Percentiles rank a stretch among this genome's conserved stretches.
Conservation (phyloP, 1,284 basidiomycete genomes). For the Inonotus hispidus region DNA sequence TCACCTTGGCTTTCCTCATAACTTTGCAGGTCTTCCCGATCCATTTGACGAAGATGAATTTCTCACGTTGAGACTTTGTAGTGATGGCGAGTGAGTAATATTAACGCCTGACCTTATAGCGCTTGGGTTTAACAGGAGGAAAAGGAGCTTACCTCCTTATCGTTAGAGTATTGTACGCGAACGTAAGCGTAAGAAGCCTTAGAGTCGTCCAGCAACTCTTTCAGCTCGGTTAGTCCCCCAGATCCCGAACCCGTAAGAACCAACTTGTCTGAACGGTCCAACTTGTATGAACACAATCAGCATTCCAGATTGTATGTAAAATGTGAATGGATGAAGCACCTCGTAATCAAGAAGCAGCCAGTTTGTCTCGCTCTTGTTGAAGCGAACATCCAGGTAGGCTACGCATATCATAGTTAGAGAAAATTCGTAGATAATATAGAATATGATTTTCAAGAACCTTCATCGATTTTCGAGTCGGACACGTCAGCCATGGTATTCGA, state of each 20-base stretch:
- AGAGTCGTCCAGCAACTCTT: conserved; percentile 64
- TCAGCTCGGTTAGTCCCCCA: conserved; percentile 73
- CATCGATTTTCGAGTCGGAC: conserved; percentile 67
- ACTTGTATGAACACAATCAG: conserved; percentile 36
- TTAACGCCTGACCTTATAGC: not conserved
- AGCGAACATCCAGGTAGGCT: conserved; percentile 86
- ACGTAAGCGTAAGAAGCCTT: conserved; percentile 82
- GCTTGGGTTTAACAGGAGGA: too few relatives aligned
- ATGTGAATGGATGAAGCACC: conserved; percentile 33
- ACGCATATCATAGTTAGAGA: conserved; percentile 17
- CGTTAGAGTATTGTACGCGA: conserved; percentile 80
- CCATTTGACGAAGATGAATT: conserved; percentile 88
- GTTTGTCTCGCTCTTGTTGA: conserved; percentile 76
- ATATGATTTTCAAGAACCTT: conserved; percentile 48
- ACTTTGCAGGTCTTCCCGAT: conserved; percentile 82
- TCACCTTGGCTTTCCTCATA: conserved; percentile 86
- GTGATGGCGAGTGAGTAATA: not conserved
- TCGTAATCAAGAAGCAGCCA: conserved; percentile 87
- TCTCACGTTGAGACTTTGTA: conserved; percentile 64
- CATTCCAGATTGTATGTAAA: conserved; percentile 14
- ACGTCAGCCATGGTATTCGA: conserved; percentile 70
- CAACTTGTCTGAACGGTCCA: conserved; percentile 79
- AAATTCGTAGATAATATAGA: conserved; percentile 16
- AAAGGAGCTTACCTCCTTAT: conserved; percentile 47
- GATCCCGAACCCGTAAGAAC: conserved; percentile 70